Base-by-base conservation (phyloP, 192 early-diverging fungal species). In the Pilobolus umbonatus region DNA sequence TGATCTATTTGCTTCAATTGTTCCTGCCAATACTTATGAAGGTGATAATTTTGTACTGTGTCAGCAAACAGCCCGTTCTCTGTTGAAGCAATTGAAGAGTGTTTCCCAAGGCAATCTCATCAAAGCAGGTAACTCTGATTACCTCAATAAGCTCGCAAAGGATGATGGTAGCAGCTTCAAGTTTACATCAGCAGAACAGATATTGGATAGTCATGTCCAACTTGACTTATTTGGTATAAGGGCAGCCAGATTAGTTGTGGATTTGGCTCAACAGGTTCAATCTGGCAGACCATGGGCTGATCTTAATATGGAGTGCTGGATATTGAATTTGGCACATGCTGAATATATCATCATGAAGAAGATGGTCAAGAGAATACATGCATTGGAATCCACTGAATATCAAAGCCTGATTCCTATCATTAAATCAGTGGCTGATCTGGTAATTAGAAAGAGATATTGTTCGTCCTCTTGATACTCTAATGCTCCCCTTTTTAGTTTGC, bases 21-120 rank as follows among this genome's bases (percentile, higher is more conserved):
- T 82, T 19, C 83, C 85, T 9, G 78, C 83, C 55, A 83, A 72
- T 28, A 67, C 70, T 4, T 65, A 67, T 48, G 88, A 90, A 66
- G 88, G 88, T 43, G 88, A 90, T 51, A 90, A 90, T 67, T 85
- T 68, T 39, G 49, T 80, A 29, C 55, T 80, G 45, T 69, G 70
- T 9, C 91, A 93, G 65, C 91, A 93, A 66, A 81, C 82, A 0
- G 76, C 80, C 15, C 78, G 88, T 21, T 88, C 79, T 67, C 57
- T 93, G 15, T 38, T 93, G 29, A 88, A 83, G 55, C 79, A 82
- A 58, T 57, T 87, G 30, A 76, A 75, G 40, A 49, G 36, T 1
- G 58, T 84, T 6, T 57, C 75, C 12, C 61, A 65, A 2, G 77
- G 69, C 8, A 60, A 67, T 14, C 51, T 74, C 38, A 67, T 64